Evolutionary conservation across 805 yeast genomes (phyloP).

Genomic region (Priceomyces fermenticarens): DNA sequence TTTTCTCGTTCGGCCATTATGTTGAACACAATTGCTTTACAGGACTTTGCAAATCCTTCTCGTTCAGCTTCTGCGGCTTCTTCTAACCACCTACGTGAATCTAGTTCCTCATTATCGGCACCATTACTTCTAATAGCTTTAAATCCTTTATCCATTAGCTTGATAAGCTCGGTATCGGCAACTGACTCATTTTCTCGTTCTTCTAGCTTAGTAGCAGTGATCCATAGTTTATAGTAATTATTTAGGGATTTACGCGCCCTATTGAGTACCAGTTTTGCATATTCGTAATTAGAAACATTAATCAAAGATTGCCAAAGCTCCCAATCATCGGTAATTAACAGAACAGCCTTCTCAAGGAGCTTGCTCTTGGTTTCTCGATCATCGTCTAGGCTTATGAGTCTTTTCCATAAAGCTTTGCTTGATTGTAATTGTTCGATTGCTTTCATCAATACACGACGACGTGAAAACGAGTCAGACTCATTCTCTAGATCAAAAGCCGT

Average conservation of each 20-base stretch:
- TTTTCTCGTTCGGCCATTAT: conserved; percentile 28
- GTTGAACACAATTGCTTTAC: conserved; percentile 51
- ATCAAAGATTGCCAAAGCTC: conserved; percentile 64
- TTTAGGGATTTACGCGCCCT: conserved; percentile 56
- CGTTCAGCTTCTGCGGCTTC: conserved; percentile 54
- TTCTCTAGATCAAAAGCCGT: conserved; percentile 65
- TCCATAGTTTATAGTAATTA: conserved; percentile 57
- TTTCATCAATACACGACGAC: conserved; percentile 60
- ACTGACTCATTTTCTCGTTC: conserved; percentile 45
- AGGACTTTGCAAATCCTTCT: conserved; percentile 43
- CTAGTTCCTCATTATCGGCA: conserved; percentile 8
- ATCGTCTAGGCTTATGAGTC: conserved; percentile 58
- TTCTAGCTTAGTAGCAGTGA: conserved; percentile 67
- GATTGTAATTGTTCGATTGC: conserved; percentile 67
- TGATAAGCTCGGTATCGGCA: conserved; percentile 43
- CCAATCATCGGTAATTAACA: conserved; percentile 62
- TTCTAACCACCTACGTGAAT: conserved; percentile 48
- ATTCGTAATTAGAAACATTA: conserved; percentile 40
- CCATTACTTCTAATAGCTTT: conserved; percentile 36
- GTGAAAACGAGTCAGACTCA: conserved; percentile 43
- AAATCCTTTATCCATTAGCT: conserved; percentile 49
- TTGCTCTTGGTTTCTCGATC: conserved; percentile 46
- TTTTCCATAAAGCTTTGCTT: conserved; percentile 64
- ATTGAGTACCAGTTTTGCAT: conserved; percentile 55
- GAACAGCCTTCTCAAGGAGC: conserved; percentile 63